Base-by-base conservation (phyloP, 2,329 filamentous ascomycete species). In the Akanthomyces muscarius region DNA sequence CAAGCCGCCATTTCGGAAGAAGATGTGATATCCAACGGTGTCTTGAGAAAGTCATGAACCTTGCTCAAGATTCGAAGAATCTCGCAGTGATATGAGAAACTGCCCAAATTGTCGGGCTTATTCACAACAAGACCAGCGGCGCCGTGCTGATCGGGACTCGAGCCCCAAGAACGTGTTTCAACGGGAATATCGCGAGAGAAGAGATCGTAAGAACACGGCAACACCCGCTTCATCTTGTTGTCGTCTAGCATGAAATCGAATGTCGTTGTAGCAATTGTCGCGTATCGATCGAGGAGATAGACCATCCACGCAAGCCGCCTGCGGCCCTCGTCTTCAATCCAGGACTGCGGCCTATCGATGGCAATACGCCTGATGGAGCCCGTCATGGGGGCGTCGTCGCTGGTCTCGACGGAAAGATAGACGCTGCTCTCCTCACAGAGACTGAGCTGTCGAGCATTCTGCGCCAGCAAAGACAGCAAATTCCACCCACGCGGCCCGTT, bases 71-170 rank as follows among this genome's bases (percentile, higher is more conserved):
- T 78, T 1, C 75, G 70, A 11, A 79, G 66, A n/a, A 80, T 77
- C 58, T 79, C 75, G 66, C 78, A 79, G 58, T 80, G 78, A 16
- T 80, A 78, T 0, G 78, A 77, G 62, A 80, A 80, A 61, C 76
- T 79, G 11, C 77, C 78, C 0, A 80, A 70, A 38, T 79, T 79
- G 57, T 79, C 77, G 0, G 76, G 72, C 33, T 72, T 75, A 65
- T 76, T 75, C 21, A 78, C 68, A 3, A 72, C 67, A 52, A 71
- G 74, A 11, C 67, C 66, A 1, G 66, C 66, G 0, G 64, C 64
- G 4, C 69, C 69, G 14, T 70, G 69, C 8, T 69, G 69, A 21
- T 71, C 69, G 6, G 67, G 67, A 4, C 67, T 66, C 1, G 69
- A 61, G 1, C 68, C 66, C 52, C 75, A 69, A 0, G 72, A 71